Conservation (phyloP, 2,329 filamentous ascomycete species). For the Ophiostoma montium region DNA sequence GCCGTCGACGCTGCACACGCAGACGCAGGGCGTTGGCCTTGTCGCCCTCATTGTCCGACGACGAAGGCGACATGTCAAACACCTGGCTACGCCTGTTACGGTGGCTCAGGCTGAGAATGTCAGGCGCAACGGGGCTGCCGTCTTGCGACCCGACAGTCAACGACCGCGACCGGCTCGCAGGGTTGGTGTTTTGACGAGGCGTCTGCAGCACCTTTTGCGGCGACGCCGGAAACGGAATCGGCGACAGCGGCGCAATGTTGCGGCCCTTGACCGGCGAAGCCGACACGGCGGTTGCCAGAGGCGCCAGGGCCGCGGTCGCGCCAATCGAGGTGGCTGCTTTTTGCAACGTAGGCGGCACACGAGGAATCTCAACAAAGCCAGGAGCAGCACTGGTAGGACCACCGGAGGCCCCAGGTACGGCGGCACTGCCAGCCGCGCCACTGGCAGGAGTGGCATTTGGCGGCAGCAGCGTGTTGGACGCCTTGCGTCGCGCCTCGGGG, state of each 20-base stretch:
- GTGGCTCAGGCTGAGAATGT: slow-evolving; percentile 57
- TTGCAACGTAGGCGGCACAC: slow-evolving; percentile 43
- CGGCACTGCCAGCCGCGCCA: neutral
- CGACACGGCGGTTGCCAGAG: neutral
- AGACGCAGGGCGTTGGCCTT: slow-evolving; percentile 66
- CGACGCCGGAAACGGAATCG: slow-evolving; percentile 37
- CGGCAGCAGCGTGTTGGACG: slow-evolving; percentile 74
- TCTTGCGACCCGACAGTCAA: slow-evolving; percentile 92
- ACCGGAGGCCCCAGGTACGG: neutral
- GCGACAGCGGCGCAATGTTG: slow-evolving; percentile 25
- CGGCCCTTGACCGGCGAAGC: slow-evolving; percentile 38
- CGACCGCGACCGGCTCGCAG: slow-evolving; percentile 63
- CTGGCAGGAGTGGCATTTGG: slow-evolving; percentile 48
- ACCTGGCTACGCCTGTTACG: slow-evolving; percentile 88
- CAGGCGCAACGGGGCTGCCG: slow-evolving; percentile 58
- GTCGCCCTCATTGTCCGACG: slow-evolving; percentile 91
- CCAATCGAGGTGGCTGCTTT: slow-evolving; percentile 43
- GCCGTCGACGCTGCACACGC: slow-evolving; percentile 83
- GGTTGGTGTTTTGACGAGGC: slow-evolving; percentile 45
- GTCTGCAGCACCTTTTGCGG: slow-evolving; percentile 50
- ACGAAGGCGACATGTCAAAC: slow-evolving; percentile 92
- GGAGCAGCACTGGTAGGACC: neutral
- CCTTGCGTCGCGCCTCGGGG: slow-evolving; percentile 69
- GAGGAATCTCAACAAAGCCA: slow-evolving; percentile 54
- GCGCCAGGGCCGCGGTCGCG: slow-evolving; percentile 19